A percentile compares a stretch with the other conserved stretches of the same genome.
Evolutionary conservation across 495 filamentous ascomycete species (phyloP).

Genomic region (Daldinia vernicosa): DNA sequence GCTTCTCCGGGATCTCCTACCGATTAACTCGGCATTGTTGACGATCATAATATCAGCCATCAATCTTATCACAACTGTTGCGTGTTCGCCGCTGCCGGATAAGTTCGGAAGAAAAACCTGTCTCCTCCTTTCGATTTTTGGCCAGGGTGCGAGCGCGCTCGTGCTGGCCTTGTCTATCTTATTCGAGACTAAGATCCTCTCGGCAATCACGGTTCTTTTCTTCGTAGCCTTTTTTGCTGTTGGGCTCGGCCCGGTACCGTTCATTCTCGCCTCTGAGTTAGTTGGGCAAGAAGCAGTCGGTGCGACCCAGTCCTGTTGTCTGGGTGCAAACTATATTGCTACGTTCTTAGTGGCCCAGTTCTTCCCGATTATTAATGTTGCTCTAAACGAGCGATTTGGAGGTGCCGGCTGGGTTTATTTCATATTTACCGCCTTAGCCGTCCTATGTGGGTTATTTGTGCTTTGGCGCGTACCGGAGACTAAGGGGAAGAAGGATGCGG

Average conservation of each 20-base stretch:
- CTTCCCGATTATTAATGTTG: conserved; percentile 84
- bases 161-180: conserved; percentile 80
- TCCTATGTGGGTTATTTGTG: conserved; percentile 71
- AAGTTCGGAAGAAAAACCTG: conserved; percentile 85
- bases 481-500: conserved; percentile 76
- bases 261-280: conserved; percentile 89
- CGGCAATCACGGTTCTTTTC: conserved; percentile 78
- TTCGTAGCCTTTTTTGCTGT: conserved; percentile 91
- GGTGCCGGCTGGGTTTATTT: conserved; percentile 86
- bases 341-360: conserved; percentile 94
- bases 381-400: conserved; percentile 64
- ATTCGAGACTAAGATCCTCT: conserved; percentile 71
- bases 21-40: conserved; percentile 77
- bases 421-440: conserved; percentile 79
- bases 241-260: conserved; percentile 93
- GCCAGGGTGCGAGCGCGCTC: conserved; percentile 80
- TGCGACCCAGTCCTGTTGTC: conserved; percentile 82
- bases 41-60: conserved; percentile 86
- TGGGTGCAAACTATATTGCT: conserved; percentile 88
- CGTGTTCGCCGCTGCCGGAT: conserved; percentile 84
- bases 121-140: conserved; percentile 78
- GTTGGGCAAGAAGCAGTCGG: conserved; percentile 90
- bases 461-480: conserved; percentile 81
- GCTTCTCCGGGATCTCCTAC: conserved; percentile 78
- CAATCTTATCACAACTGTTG: conserved; percentile 83